Base-by-base conservation (phyloP, 352 stramenopile genomes). In the Phytophthora boehmeriae region DNA sequence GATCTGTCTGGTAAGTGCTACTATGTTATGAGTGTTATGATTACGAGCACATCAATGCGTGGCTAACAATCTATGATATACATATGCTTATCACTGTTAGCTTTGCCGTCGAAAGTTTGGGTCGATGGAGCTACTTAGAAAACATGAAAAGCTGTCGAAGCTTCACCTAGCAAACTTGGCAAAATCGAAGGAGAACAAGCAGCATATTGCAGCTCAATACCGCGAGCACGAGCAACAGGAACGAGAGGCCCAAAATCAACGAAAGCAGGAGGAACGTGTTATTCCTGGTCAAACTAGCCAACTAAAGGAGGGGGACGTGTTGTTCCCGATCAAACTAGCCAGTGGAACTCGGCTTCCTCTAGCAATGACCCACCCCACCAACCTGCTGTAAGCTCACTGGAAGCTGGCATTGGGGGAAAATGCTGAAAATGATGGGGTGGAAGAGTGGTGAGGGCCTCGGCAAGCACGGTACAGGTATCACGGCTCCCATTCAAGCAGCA, bases 371-470 rank as follows among this genome's bases (percentile, higher is more conserved):
- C 16, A 9, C 23, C 34, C 32, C n/a, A 68, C 14, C 46, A 60
- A 19, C 66, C 58, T 47, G 43, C 47, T 41, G 16, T 58, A 8
- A 41, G 41, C 1, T 61, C 69, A 3, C 58, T 93, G 1, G 80
- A 92, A 51, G 61, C 75, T 3, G 83, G 85, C 1, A 89, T 95
- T 39, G 87, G 87, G 87, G 81, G 8, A 94, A 92, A 56, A 89
- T 95, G 83, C 75, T 95, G 20, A 92, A 93, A 53, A 86, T 92
- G 74, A 95, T 94, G 87, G 87, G 85, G 4, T 95, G 87, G 87
- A 94, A 94, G 47, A 86, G 80, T 14, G 87, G 87, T 8, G 73
- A 93, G 59, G 87, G 87, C 8, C 75, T 95, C 1, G 87, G 87
- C 35, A 95, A 94, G 59, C 73, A 89, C 17, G 82, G 83, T 30